Percentiles rank a stretch among this genome's conserved stretches.
phyloP scores from a whole-genome alignment of 1,284 basidiomycete genomes.

The Nidula niveotomentosa region DNA sequence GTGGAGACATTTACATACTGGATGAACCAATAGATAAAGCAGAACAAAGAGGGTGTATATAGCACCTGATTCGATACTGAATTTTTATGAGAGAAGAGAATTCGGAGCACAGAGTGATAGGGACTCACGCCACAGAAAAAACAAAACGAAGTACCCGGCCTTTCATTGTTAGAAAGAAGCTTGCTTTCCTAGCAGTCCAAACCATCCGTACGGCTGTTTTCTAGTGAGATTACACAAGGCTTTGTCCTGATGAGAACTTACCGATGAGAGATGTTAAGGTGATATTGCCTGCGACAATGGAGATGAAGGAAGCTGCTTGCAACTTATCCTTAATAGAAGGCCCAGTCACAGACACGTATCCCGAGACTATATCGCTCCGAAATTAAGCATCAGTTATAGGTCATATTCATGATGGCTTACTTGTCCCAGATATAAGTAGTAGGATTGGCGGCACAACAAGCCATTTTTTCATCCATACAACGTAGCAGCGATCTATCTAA shows the following conservation, averaged over 20 bases:
- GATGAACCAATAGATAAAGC: slow-evolving; percentile 16
- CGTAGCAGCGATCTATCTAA: slow-evolving; percentile 21
- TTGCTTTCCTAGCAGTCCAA: slow-evolving; percentile 15
- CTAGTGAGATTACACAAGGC: background rate
- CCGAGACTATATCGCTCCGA: slow-evolving; percentile 10
- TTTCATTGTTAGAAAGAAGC: slow-evolving; percentile 7
- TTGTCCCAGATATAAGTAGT: slow-evolving; percentile 14
- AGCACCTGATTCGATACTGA: slow-evolving; percentile 15
- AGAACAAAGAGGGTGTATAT: slow-evolving; percentile 16
- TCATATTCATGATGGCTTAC: slow-evolving; percentile 8
- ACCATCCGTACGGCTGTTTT: slow-evolving; percentile 10
- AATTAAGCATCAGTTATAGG: background rate
- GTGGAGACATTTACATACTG: slow-evolving; percentile 8
- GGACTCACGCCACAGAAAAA: slow-evolving; percentile 10
- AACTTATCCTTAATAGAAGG: slow-evolving; percentile 13
- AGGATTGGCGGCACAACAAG: slow-evolving; percentile 11
- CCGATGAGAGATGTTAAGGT: slow-evolving; percentile 16
- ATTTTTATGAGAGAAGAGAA: background rate
- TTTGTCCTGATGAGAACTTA: background rate
- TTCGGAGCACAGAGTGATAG: background rate
- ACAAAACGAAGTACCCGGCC: slow-evolving; percentile 7
- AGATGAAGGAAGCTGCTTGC: slow-evolving; percentile 15
- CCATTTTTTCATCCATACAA: slow-evolving; percentile 16
- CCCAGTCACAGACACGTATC: slow-evolving; percentile 14
- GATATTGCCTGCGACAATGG: slow-evolving; percentile 16